A percentile compares a stretch with the other conserved stretches of the same genome.
These are phyloP conservation scores for Raphanus raphanistrum DNA, from an alignment of 345 rosid species.

Conservation along the genomic window DNA sequence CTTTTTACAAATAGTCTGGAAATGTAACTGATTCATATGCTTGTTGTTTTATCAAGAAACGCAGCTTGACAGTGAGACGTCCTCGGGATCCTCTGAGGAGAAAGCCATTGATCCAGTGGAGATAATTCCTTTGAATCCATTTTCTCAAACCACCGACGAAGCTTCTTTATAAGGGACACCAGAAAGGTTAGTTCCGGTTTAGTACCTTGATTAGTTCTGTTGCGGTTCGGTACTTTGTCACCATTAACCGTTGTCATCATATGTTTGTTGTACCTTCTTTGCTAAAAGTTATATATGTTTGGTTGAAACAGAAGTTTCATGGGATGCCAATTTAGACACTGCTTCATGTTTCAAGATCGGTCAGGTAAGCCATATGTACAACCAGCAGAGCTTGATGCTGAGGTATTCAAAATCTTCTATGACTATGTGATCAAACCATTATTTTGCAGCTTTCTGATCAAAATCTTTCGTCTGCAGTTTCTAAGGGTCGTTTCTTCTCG, in stretches of 20 bases:
- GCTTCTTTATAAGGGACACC: conserved; percentile 67
- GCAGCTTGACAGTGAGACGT: conserved; percentile 46
- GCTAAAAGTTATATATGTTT: not conserved
- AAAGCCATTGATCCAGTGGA: conserved; percentile 38
- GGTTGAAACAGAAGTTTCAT: conserved; percentile 66
- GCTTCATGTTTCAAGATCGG: conserved; percentile 63
- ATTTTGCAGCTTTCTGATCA: too few relatives aligned
- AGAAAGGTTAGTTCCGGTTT: conserved; percentile 47
- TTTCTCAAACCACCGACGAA: conserved; percentile 26
- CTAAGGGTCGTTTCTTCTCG: too few relatives aligned
- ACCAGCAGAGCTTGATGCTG: too few relatives aligned
- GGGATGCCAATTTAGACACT: conserved; percentile 95
- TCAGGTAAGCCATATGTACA: too few relatives aligned
- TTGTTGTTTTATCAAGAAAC: conserved; percentile 52
- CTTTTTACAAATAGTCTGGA: not conserved
- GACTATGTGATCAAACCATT: too few relatives aligned
- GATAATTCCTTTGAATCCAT: conserved; percentile 34
- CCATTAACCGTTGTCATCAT: conserved; percentile 48
- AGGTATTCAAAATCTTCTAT: too few relatives aligned
- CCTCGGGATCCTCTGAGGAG: conserved; percentile 33
- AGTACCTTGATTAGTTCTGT: conserved; percentile 20
- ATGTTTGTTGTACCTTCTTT: conserved; percentile 46
- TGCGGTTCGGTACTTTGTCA: not conserved
- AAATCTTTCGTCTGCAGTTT: too few relatives aligned
- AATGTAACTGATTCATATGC: conserved; percentile 28